Percentiles rank a stretch among this genome's conserved stretches.
These are phyloP conservation scores for Jamesozyma spencerorum DNA, from an alignment of 805 yeast species.

Conservation along the genomic window DNA sequence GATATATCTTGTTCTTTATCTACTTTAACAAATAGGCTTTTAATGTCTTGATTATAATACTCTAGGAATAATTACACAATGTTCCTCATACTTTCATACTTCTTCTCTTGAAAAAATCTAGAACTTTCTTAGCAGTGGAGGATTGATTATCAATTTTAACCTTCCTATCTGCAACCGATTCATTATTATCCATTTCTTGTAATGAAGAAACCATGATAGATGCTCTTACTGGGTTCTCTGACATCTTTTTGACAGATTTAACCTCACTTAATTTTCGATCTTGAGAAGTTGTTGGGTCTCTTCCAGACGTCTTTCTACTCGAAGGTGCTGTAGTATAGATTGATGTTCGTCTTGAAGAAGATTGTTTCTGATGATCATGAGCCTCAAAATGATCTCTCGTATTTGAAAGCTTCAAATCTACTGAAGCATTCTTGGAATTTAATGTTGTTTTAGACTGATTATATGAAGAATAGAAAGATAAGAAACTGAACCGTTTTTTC, in stretches of 20 bases:
- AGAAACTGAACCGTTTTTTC: slow-evolving; percentile 11
- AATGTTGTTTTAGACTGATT: slow-evolving; percentile 1
- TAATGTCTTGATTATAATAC: not conserved
- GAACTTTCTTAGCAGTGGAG: slow-evolving; percentile 67
- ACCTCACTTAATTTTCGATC: not conserved
- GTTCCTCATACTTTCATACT: slow-evolving; percentile 31
- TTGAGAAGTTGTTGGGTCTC: not conserved
- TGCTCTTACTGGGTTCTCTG: slow-evolving; percentile 2
- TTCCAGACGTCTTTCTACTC: not conserved
- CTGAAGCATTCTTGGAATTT: not conserved
- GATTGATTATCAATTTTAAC: not conserved
- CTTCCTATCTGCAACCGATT: not conserved
- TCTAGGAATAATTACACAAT: not conserved
- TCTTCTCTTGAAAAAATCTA: slow-evolving; percentile 71
- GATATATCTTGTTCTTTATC: no score
- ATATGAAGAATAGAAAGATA: slow-evolving; percentile 9
- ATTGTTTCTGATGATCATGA: not conserved
- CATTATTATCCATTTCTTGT: not conserved
- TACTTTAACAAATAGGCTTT: not conserved
- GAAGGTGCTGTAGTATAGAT: slow-evolving; percentile 1
- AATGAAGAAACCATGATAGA: slow-evolving; percentile 8
- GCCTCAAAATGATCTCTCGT: not conserved
- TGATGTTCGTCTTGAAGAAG: not conserved
- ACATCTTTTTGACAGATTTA: not conserved
- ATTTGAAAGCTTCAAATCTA: not conserved